Evolutionary conservation across 192 early-diverging fungal genomes (phyloP), one percentile per base, ranked within the genome.

Genomic region (Coemansia sp.): DNA sequence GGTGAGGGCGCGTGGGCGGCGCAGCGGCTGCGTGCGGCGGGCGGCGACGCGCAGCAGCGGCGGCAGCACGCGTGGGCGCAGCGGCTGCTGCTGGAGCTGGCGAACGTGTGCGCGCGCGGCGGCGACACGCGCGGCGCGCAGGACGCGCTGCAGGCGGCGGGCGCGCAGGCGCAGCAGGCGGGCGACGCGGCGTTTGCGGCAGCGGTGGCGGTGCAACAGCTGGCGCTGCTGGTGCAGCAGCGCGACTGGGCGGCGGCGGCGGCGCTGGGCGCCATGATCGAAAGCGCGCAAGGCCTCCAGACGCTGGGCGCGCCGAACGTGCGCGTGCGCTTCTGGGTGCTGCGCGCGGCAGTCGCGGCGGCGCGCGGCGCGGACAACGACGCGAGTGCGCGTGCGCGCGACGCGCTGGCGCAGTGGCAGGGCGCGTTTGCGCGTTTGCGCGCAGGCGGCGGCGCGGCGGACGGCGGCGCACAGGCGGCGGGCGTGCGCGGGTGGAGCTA

Each of bases 351-450:
- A 2, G 41, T 41, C 0, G 51, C 43, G n/a, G 44, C 36, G 0
- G 53, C 49, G 48, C 56, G 41, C 6, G 71, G 71, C 2, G 61
- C 26, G 1, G 71, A 64, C 0, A 60, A 67, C 11, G 56, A 60
- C n/a, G 47, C 60, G 17, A 57, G 64, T 23, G 49, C 39, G 22
- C 21, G 12, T n/a, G 71, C 71, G 2, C 64, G 71, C 8, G 52
- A 56, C 8, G 40, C 56, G 12, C 44, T 75, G 14, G 53, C 57
- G 49, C 56, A 57, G 27, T 75, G 71, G 71, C 71, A 75, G 44
- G 38, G 28, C 5, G 2, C n/a, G 2, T 67, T 75, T 57, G 71
- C 59, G 10, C 17, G 32, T 6, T 48, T 48, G 31, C 26, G 63
- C 17, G 53, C 61, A 1, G 32, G 17, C 0, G 50, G 44, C 20